A percentile compares a stretch with the other conserved stretches of the same genome.
Evolutionary conservation across 2,329 filamentous ascomycete genomes (phyloP).

Genomic region (Ophiocordyceps sinensis): DNA sequence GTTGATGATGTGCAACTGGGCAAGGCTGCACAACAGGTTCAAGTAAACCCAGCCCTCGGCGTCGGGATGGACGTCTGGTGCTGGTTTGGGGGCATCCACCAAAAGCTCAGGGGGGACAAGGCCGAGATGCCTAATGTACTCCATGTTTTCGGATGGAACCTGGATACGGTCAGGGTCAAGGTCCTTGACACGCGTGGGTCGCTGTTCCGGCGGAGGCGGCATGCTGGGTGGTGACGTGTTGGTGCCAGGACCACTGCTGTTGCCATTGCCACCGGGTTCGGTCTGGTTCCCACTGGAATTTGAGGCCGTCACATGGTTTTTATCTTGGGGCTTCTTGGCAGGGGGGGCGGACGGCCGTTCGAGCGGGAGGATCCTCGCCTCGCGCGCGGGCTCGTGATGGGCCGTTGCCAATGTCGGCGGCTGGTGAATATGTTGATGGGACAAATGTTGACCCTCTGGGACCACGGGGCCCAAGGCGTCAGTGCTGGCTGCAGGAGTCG

Average conservation of each 20-base stretch:
- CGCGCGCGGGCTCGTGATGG: constrained; percentile 23
- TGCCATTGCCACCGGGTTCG: constrained; percentile 24
- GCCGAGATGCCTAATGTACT: constrained; percentile 64
- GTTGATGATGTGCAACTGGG: constrained; percentile 73
- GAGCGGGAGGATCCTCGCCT: constrained; percentile 31
- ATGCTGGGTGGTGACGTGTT: constrained; percentile 25
- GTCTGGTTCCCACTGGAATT: constrained; percentile 34
- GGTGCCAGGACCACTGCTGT: constrained; percentile 9
- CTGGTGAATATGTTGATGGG: constrained; percentile 17
- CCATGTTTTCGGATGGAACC: constrained; percentile 61
- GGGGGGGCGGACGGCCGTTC: constrained; percentile 13
- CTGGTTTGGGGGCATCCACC: constrained; percentile 20
- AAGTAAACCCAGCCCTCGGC: constrained; percentile 70
- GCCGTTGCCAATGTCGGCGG: constrained; percentile 10
- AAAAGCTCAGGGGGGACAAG: constrained; percentile 44
- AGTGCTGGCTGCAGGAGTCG: constrained; percentile 4
- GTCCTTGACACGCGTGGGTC: constrained; percentile 63
- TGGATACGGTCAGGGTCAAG: constrained; percentile 67
- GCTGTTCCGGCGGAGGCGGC: constrained; percentile 44
- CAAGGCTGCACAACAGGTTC: constrained; percentile 67
- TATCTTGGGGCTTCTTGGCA: constrained; percentile 25
- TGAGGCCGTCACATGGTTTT: constrained; percentile 28
- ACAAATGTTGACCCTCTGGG: constrained; percentile 14
- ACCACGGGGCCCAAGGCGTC: constrained; percentile 7
- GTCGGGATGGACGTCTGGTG: constrained; percentile 40